These are phyloP conservation scores for Aquanectria penicillioides DNA, from an alignment of 2,329 filamentous ascomycete genomes.

Conservation along the genomic window DNA sequence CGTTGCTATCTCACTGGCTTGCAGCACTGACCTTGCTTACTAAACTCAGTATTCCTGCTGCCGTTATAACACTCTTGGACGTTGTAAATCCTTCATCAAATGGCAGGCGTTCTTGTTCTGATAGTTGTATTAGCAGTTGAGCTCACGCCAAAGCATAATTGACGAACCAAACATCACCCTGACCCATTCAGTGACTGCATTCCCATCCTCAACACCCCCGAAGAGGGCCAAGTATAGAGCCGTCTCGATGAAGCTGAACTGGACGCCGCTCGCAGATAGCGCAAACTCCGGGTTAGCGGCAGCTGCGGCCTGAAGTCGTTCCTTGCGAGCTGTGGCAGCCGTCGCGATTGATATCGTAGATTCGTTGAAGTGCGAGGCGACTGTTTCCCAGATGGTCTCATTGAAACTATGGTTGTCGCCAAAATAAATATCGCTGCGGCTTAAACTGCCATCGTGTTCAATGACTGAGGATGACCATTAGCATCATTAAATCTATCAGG, in stretches of 20 bases:
- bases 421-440: constrained; percentile 33
- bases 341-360: constrained; percentile 34
- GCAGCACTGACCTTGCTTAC: constrained; percentile 26
- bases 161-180: constrained; percentile 35
- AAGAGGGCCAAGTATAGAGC: constrained; percentile 36
- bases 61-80: constrained; percentile 27
- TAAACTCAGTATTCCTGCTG: constrained; percentile 28
- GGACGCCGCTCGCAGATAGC: constrained; percentile 4
- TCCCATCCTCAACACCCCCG: constrained; percentile 24
- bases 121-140: background rate
- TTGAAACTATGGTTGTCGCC: constrained; percentile 39
- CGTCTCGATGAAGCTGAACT: constrained; percentile 35
- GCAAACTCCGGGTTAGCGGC: constrained; percentile 32
- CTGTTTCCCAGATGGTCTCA: constrained; percentile 31
- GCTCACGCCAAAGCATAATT: rapidly evolving
- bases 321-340: constrained; percentile 32
- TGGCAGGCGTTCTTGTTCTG: constrained; percentile 35
- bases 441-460: constrained; percentile 38
- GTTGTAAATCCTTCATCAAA: constrained; percentile 32
- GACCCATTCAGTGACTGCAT: constrained; percentile 35
- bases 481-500: rapidly evolving
- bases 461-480: constrained; percentile 25
- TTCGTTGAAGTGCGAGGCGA: constrained; percentile 31
- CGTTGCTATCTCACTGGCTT: no score
- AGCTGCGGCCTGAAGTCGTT: constrained; percentile 27